Conservation (phyloP, 2,329 filamentous ascomycete genomes). For the Pyricularia sp. region DNA sequence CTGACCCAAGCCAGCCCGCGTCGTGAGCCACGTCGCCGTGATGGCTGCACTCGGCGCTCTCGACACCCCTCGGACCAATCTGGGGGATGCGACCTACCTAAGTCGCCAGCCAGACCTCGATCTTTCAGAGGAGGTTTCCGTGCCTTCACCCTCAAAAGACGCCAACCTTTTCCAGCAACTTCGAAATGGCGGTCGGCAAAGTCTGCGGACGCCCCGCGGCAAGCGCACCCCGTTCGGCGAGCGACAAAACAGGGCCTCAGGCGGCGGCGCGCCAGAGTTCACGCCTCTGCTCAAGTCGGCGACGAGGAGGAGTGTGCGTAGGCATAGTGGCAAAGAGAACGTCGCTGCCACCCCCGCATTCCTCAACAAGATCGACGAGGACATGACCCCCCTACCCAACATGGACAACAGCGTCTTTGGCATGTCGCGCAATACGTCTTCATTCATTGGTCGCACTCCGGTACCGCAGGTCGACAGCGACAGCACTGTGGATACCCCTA, state of each 20-base stretch:
- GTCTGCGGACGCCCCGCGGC: slow-evolving; percentile 60
- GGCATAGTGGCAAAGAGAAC: slow-evolving; percentile 47
- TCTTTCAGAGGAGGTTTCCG: slow-evolving; percentile 77
- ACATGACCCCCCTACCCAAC: slow-evolving; percentile 60
- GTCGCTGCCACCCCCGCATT: slow-evolving; percentile 55
- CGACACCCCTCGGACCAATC: slow-evolving; percentile 76
- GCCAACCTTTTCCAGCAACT: slow-evolving; percentile 66
- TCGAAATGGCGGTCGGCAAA: slow-evolving; percentile 47
- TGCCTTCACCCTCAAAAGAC: slow-evolving; percentile 65
- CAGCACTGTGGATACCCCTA: slow-evolving; percentile 71
- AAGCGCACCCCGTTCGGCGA: slow-evolving; percentile 55
- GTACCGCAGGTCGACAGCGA: slow-evolving; percentile 65
- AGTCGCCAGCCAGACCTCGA: slow-evolving; percentile 60
- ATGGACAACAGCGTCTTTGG: slow-evolving; percentile 62
- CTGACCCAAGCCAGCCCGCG: not conserved
- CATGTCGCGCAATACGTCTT: slow-evolving; percentile 49
- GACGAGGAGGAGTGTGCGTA: slow-evolving; percentile 58
- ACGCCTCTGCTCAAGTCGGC: slow-evolving; percentile 81
- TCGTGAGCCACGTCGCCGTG: slow-evolving; percentile 14
- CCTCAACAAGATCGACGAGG: slow-evolving; percentile 51
- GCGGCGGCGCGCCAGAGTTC: slow-evolving; percentile 57
- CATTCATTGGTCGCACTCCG: slow-evolving; percentile 56
- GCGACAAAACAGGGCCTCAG: slow-evolving; percentile 54
- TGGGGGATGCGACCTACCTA: slow-evolving; percentile 74
- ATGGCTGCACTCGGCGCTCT: slow-evolving; percentile 58